Evolutionary conservation across 306 rosid species (phyloP).

Genomic region (Pyrus communis): DNA sequence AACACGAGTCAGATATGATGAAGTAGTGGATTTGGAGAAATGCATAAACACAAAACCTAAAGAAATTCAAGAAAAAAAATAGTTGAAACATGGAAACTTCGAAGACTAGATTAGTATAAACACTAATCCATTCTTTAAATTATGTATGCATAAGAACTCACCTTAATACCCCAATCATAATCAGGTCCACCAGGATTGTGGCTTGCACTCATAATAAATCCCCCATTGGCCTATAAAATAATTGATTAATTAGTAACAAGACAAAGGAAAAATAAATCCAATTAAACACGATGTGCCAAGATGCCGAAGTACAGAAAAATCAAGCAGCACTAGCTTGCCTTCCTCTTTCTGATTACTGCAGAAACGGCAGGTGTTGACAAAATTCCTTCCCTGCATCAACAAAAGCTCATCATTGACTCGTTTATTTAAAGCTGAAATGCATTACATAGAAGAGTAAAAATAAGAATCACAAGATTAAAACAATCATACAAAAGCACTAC

Average conservation of each 20-base stretch:
- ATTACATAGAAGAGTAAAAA: background rate
- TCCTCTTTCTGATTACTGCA: conserved; percentile 83
- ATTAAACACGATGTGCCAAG: background rate
- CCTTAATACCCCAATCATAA: conserved; percentile 99
- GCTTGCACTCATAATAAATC: conserved; percentile 98
- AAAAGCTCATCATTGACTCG: conserved; percentile 9
- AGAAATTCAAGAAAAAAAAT: background rate
- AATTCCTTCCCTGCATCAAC: conserved; percentile 69
- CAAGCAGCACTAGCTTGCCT: conserved; percentile 44
- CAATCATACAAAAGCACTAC: background rate
- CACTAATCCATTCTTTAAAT: background rate
- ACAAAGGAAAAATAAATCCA: conserved; percentile 3
- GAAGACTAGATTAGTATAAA: background rate
- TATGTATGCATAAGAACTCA: conserved; percentile 17
- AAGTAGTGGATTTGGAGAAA: conserved; percentile 5
- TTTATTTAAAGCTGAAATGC: background rate
- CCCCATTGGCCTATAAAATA: conserved; percentile 80
- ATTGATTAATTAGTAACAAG: conserved; percentile 9
- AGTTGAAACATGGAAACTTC: background rate
- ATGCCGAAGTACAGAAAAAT: conserved; percentile 17
- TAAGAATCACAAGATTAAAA: background rate
- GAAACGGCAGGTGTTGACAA: conserved; percentile 97
- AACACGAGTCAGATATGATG: conserved; percentile 30
- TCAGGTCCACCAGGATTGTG: conserved; percentile 99
- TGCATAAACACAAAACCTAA: background rate